Conservation (phyloP, 176 grass and related monocot species). For the Oryza punctata region DNA sequence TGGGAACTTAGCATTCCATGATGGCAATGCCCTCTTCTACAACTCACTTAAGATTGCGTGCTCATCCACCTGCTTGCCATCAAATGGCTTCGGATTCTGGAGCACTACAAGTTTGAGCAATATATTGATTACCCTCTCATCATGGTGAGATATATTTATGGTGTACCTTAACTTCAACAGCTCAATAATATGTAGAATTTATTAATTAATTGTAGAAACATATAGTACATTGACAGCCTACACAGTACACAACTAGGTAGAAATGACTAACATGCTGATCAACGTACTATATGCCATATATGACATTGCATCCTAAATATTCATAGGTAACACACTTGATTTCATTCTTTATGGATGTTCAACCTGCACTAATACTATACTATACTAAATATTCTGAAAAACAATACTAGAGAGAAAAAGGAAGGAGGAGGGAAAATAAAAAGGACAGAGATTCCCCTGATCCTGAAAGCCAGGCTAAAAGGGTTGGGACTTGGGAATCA, state of each 20-base stretch:
- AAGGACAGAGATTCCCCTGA: conserved; percentile 49
- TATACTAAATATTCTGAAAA: no score
- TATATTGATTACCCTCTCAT: conserved; percentile 3
- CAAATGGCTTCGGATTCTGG: conserved; percentile 35
- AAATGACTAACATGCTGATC: no score
- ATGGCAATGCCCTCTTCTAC: conserved; percentile 14
- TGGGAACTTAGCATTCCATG: conserved; percentile 28
- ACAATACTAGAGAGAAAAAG: not conserved
- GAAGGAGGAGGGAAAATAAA: not conserved
- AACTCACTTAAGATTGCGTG: conserved; percentile 22
- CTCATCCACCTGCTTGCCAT: conserved; percentile 40
- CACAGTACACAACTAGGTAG: no score
- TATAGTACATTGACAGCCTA: no score
- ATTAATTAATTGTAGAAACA: no score
- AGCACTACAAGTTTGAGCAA: conserved; percentile 48
- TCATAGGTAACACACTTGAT: no score
- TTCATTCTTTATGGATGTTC: no score
- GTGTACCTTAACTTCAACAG: not conserved
- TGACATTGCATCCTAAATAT: no score
- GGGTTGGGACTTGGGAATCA: conserved; percentile 35
- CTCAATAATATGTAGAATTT: no score
- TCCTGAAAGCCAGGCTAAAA: conserved; percentile 44
- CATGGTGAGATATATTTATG: not conserved
- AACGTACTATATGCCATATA: no score
- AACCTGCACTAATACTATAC: no score